Conservation (phyloP, 257 asterid genomes). For the Datura wrightii region DNA sequence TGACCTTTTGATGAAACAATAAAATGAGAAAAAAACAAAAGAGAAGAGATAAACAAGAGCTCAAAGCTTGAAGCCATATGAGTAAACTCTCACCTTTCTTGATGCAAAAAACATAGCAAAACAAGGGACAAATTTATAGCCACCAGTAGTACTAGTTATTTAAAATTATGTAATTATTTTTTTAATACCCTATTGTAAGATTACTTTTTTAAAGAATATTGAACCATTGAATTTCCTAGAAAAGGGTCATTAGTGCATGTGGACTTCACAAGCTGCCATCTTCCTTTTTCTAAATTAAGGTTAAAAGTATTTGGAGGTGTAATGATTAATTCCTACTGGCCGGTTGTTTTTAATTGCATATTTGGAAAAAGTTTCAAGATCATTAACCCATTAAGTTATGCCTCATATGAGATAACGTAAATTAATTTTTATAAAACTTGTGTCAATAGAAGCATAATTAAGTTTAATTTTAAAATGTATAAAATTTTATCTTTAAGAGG, state of each 20-base stretch:
- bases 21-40: constrained; percentile 35
- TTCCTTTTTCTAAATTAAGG: neutral
- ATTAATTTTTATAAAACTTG: too few relatives aligned
- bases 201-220: neutral
- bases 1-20: constrained; percentile 44
- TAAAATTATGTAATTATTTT: neutral
- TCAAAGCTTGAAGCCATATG: constrained; percentile 7
- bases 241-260: constrained; percentile 3
- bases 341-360: too few relatives aligned
- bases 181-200: neutral
- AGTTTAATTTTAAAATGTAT: too few relatives aligned
- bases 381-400: too few relatives aligned
- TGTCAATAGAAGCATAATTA: too few relatives aligned
- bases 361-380: too few relatives aligned
- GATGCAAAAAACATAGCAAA: neutral
- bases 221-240: neutral
- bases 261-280: constrained; percentile 12
- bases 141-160: neutral
- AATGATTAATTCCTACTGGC: neutral
- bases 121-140: neutral
- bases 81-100: neutral
- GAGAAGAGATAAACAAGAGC: constrained; percentile 35
- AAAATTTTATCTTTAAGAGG: too few relatives aligned
- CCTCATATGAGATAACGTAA: too few relatives aligned
- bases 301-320: neutral